A percentile compares a stretch with the other conserved stretches of the same genome.
Evolutionary conservation across 2,329 filamentous ascomycete species (phyloP).

Genomic region (Elsinoe necatrix): DNA sequence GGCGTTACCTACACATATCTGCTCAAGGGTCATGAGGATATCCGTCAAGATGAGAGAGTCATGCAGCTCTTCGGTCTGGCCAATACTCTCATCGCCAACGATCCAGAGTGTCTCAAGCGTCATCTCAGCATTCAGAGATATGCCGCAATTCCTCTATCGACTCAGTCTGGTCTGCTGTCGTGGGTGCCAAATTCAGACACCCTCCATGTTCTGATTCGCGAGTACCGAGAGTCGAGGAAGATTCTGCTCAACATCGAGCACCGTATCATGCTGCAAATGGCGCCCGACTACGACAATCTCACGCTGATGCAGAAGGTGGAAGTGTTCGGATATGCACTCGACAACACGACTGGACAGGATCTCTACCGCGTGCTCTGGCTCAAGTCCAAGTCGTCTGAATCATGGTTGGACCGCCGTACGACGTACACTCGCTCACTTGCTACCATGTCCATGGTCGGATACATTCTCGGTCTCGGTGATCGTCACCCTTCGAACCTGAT

Average conservation of each 20-base stretch:
- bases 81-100: conserved; percentile 88
- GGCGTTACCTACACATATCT: conserved; percentile 79
- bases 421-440: conserved; percentile 96
- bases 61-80: conserved; percentile 98
- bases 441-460: conserved; percentile 99
- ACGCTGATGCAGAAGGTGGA: conserved; percentile 99
- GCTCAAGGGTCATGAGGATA: conserved; percentile 98
- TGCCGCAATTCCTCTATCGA: conserved; percentile 91
- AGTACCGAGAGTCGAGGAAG: conserved; percentile 94
- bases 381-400: conserved; percentile 96
- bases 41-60: conserved; percentile 95
- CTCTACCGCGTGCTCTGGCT: conserved; percentile 96
- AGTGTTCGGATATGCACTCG: conserved; percentile 96
- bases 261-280: conserved; percentile 99
- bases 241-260: conserved; percentile 99
- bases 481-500: conserved; percentile 96
- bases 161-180: conserved; percentile 87
- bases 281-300: conserved; percentile 95
- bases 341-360: conserved; percentile 98
- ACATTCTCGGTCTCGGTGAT: conserved; percentile 93
- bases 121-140: conserved; percentile 95
- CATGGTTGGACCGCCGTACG: conserved; percentile 95
- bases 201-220: conserved; percentile 88
- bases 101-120: conserved; percentile 93
- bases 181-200: conserved; percentile 99